These are phyloP conservation scores for Neopestalotiopsis sp. DNA, from an alignment of 2,329 filamentous ascomycete genomes.

Conservation along the genomic window DNA sequence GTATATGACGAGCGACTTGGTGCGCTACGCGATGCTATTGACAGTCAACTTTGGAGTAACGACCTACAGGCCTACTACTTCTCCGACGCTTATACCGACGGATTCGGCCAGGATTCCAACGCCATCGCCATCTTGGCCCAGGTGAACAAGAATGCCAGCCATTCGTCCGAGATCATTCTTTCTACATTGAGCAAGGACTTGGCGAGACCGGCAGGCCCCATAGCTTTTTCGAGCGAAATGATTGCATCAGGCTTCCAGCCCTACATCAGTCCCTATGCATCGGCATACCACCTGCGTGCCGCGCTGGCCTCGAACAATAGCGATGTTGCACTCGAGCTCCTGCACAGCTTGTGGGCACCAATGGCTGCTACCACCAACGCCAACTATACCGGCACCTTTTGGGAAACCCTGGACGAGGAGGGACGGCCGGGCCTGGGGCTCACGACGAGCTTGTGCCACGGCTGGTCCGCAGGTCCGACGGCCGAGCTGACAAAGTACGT, in stretches of 20 bases:
- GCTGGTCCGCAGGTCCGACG: slow-evolving; percentile 38
- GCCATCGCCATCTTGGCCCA: slow-evolving; percentile 37
- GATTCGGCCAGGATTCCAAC: slow-evolving; percentile 37
- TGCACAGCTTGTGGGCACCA: slow-evolving; percentile 29
- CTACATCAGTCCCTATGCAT: slow-evolving; percentile 27
- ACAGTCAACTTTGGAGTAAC: slow-evolving; percentile 31
- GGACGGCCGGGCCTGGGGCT: slow-evolving; percentile 32
- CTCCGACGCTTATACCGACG: slow-evolving; percentile 24
- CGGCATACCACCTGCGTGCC: slow-evolving; percentile 37
- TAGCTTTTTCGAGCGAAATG: slow-evolving; percentile 10
- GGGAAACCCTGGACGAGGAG: slow-evolving; percentile 32
- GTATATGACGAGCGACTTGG: slow-evolving; percentile 31
- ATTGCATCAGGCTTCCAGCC: slow-evolving; percentile 14
- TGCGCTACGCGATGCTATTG: slow-evolving; percentile 30
- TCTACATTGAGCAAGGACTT: slow-evolving; percentile 22
- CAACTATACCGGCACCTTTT: slow-evolving; percentile 37
- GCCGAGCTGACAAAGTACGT: slow-evolving; percentile 36
- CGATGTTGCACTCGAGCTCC: slow-evolving; percentile 20
- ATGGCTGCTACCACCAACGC: slow-evolving; percentile 30
- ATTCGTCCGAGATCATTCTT: slow-evolving; percentile 25
- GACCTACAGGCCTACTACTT: slow-evolving; percentile 31
- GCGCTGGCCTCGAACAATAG: slow-evolving; percentile 26
- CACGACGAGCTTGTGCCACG: slow-evolving; percentile 38
- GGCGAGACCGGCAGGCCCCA: slow-evolving; percentile 19
- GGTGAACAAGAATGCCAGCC: slow-evolving; percentile 23